Evolutionary conservation across 176 grass and related monocot genomes (phyloP).

Genomic region (Triticum dicoccoides): DNA sequence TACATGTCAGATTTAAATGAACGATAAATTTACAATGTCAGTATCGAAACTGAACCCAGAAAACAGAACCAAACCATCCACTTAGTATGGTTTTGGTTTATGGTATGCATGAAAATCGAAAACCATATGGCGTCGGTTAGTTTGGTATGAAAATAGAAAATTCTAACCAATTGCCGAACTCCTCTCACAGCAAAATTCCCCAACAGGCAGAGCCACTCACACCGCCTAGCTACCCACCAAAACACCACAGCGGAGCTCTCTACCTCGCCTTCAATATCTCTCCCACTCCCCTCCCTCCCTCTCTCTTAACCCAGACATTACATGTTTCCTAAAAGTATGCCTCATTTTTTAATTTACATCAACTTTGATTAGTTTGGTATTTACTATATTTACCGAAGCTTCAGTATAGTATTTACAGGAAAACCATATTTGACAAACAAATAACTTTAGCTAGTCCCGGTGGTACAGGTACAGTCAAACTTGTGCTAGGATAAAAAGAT

Average conservation of each 20-base stretch:
- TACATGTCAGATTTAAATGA: constrained; percentile 19
- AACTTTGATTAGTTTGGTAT: not conserved
- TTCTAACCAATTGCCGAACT: not conserved
- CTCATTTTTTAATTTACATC: not conserved
- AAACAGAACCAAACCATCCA: not conserved
- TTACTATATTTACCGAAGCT: not conserved
- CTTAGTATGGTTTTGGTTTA: not conserved
- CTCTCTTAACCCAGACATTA: not conserved
- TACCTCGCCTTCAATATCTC: not conserved
- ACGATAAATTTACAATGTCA: not conserved
- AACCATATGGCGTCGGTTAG: not conserved
- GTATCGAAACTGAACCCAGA: not conserved
- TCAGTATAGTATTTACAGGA: not conserved
- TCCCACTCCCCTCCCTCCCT: not conserved
- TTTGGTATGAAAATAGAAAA: not conserved
- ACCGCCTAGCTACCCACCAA: not conserved
- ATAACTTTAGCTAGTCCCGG: not conserved
- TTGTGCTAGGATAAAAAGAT: not conserved
- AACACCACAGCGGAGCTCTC: not conserved
- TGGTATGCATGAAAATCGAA: not conserved
- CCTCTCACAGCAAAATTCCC: not conserved
- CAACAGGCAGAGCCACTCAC: not conserved
- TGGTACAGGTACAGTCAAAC: not conserved
- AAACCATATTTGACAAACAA: not conserved
- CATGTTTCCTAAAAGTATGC: not conserved